Evolutionary conservation across 2,329 filamentous ascomycete genomes (phyloP), one percentile per base, ranked within the genome.

Genomic region (Keithomyces neogunnii): DNA sequence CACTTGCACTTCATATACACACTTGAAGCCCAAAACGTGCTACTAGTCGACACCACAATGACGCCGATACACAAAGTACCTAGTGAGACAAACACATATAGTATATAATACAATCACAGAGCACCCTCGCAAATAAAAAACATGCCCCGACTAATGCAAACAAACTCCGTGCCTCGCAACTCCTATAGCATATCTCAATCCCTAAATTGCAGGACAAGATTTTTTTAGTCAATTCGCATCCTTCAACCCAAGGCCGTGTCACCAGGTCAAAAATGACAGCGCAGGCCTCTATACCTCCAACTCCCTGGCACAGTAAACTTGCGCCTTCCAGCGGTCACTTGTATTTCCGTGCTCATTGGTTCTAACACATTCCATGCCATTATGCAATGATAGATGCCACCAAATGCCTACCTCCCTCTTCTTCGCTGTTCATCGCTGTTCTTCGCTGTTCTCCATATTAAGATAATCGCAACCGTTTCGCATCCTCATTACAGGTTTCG

Each of bases 341-440:
- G 40, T 46, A 28, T 30, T 26, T 7, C 33, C 40, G 40, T 48
- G 46, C 33, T 48, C 50, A 48, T 51, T 48, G 29, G 43, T 45
- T 6, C 40, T 44, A 5, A 44, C 28, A 30, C 40, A 19, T 30
- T 28, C 40, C 19, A 29, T 29, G 11, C 40, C 40, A 44, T 29
- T 19, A 44, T 29, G 26, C 11, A 44, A 7, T 10, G 9, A 19
- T 19, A 19, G 19, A 19, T 44, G 4, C 19, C 40, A 6, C 28
- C n/a, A 44, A 44, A 44, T 44, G 10, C 30, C 9, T 30, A n/a
- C 28, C 40, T 10, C 40, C 8, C 3, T 44, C 6, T 44, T 19
- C 13, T 44, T 7, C 33, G 6, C 33, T 6, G 2, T 11, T 35
- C 33, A 35, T 35, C 6, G 19, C 19, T 19, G 19, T 19, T 19